phyloP scores from a whole-genome alignment of 768 basidiomycete species.

The Tulasnella sp. region DNA sequence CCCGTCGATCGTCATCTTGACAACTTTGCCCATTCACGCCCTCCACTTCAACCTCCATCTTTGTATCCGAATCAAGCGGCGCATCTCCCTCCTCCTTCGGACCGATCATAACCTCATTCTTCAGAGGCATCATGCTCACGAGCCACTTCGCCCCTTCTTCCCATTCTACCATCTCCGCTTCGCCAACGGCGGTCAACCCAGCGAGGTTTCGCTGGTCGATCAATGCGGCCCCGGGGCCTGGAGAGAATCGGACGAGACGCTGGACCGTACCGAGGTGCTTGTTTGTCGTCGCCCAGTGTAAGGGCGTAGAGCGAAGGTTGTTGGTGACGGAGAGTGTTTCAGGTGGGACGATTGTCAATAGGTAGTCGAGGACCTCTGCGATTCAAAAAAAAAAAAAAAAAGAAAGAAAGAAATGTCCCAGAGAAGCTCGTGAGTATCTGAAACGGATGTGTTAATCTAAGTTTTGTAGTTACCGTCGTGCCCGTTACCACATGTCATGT shows the following conservation, averaged over 20 bases:
- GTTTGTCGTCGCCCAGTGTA: conserved; percentile 90
- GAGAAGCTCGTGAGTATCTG: neutral
- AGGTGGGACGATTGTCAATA: conserved; percentile 50
- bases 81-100: conserved; percentile 24
- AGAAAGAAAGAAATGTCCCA: neutral
- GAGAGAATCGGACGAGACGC: conserved; percentile 41
- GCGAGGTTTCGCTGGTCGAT: conserved; percentile 69
- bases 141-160: conserved; percentile 78
- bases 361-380: conserved; percentile 62
- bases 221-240: conserved; percentile 51
- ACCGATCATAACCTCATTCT: conserved; percentile 29
- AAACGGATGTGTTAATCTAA: no score
- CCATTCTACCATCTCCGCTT: conserved; percentile 70
- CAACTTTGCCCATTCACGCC: neutral
- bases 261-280: conserved; percentile 53
- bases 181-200: conserved; percentile 65
- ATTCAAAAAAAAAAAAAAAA: neutral
- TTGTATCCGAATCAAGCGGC: conserved; percentile 26
- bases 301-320: conserved; percentile 60
- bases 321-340: conserved; percentile 54
- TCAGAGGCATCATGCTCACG: conserved; percentile 69
- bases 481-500: conserved; percentile 85
- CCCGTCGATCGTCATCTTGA: neutral
- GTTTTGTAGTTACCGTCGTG: conserved; percentile 52
- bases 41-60: neutral